Evolutionary conservation across 2,329 filamentous ascomycete genomes (phyloP).

Genomic region (Pseudogymnoascus pannorum): DNA sequence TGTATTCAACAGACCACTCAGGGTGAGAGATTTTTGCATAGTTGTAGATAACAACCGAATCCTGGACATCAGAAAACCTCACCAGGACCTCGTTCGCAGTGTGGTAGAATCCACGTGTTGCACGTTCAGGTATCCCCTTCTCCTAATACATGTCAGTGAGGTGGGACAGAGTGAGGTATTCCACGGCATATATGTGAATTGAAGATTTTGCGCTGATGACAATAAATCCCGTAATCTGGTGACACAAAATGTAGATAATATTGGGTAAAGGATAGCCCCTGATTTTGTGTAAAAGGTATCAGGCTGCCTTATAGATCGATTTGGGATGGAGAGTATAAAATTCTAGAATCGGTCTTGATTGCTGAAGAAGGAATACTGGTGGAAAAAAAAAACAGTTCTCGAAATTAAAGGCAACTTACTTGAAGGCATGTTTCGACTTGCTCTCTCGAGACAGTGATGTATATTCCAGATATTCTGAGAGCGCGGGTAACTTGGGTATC

Average conservation of each 20-base stretch:
- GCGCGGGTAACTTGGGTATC: slow-evolving; percentile 22
- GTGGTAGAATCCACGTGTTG: slow-evolving; percentile 12
- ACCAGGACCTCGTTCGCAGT: slow-evolving; percentile 18
- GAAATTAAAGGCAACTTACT: slow-evolving; percentile 15
- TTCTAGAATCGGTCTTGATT: background rate
- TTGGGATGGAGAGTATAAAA: background rate
- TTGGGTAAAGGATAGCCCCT: background rate
- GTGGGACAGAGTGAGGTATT: background rate
- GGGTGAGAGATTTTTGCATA: slow-evolving; percentile 18
- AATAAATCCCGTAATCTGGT: background rate
- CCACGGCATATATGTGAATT: background rate
- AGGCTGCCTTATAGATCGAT: background rate
- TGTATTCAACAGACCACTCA: slow-evolving; percentile 22
- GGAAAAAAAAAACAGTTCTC: background rate
- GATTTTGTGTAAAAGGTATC: background rate
- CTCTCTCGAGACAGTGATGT: slow-evolving; percentile 15
- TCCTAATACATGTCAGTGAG: background rate
- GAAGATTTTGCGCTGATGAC: background rate
- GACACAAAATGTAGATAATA: background rate
- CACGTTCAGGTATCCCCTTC: slow-evolving; percentile 9
- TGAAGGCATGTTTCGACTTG: slow-evolving; percentile 18
- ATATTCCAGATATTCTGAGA: slow-evolving; percentile 23
- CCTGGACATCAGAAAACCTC: slow-evolving; percentile 20
- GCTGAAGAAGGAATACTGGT: background rate
- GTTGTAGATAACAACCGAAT: slow-evolving; percentile 20